phyloP scores from a whole-genome alignment of 768 basidiomycete genomes.

The Zangia roseola region DNA sequence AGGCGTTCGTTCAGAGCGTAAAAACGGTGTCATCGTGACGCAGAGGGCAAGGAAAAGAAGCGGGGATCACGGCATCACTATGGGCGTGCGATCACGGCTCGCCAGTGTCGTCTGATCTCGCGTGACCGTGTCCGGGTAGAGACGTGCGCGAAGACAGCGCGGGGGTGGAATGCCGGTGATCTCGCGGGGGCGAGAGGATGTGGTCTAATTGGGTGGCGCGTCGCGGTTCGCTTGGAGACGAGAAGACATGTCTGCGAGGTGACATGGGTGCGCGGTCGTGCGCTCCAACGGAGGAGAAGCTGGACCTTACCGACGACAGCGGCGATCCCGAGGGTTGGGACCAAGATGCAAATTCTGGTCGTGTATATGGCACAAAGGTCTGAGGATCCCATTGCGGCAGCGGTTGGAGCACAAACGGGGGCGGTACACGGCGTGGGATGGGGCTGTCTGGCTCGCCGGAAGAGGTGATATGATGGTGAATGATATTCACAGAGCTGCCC shows the following conservation, averaged over 20 bases:
- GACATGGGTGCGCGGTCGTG: constrained; percentile 16
- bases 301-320: constrained; percentile 27
- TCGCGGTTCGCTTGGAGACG: constrained; percentile 15
- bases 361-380: constrained; percentile 37
- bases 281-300: constrained; percentile 15
- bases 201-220: constrained; percentile 5
- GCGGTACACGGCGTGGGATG: constrained; percentile 31
- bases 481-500: constrained; percentile 13
- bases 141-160: constrained; percentile 14
- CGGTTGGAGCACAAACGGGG: constrained; percentile 69
- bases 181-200: constrained; percentile 18
- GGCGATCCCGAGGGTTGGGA: constrained; percentile 38
- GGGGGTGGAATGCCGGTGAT: constrained; percentile 13
- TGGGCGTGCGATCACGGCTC: constrained; percentile 16
- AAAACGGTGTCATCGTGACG: constrained; percentile 5
- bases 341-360: constrained; percentile 36
- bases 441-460: constrained; percentile 13
- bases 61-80: constrained; percentile 17
- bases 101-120: constrained; percentile 19
- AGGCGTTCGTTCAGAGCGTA: constrained; percentile 24
- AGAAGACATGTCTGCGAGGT: constrained; percentile 11
- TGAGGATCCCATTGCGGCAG: constrained; percentile 61
- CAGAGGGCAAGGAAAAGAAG: constrained; percentile 1
- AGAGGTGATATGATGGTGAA: constrained; percentile 19
- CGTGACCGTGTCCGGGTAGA: constrained; percentile 10